Base-by-base conservation (phyloP, 164 flowering plant genomes). In the Vitis rupestris region DNA sequence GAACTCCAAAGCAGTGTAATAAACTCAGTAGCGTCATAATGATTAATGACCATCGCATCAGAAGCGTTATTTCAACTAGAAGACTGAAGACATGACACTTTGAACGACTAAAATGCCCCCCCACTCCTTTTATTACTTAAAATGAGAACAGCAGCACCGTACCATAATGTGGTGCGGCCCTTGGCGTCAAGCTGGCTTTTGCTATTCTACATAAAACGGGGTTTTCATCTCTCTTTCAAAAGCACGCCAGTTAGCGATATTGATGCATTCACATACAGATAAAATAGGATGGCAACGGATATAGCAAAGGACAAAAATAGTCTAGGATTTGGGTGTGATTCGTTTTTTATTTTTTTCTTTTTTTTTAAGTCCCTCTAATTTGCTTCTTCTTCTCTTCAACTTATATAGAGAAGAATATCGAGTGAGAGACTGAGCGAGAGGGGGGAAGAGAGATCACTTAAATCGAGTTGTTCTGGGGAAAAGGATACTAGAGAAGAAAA, bases 171-270 rank as follows among this genome's bases (percentile, higher is more conserved):
- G 66, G 66, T 50, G 31, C 66, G 50, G 66, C n/a, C 12, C 55
- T 64, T 50, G 66, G 56, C 53, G 58, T 37, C 72, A 61, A 69
- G 64, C 72, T 69, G 72, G 72, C 65, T 63, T 51, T 69, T 69
- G 50, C 72, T 69, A 30, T 58, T 61, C 51, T 55, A n/a, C 16
- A 51, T n/a, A 4, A 58, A 30, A 52, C 17, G 59, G 61, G 54
- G 44, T 37, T 44, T 37, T 9, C 50, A 31, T 50, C 56, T 16
- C 44, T 64, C 67, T 27, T 55, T 12, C 54, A 63, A 66, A 48
- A 61, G 68, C 60, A 64, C 51, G 74, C 82, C 90, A 85, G 84
- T 87, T 83, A 87, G 88, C 88, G 78, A 48, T 63, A 73, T 74
- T 82, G 79, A 79, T 80, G 76, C 79, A 78, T 80, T 65, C 76